Conservation (phyloP, 257 asterid genomes). For the Solanum commersonii region DNA sequence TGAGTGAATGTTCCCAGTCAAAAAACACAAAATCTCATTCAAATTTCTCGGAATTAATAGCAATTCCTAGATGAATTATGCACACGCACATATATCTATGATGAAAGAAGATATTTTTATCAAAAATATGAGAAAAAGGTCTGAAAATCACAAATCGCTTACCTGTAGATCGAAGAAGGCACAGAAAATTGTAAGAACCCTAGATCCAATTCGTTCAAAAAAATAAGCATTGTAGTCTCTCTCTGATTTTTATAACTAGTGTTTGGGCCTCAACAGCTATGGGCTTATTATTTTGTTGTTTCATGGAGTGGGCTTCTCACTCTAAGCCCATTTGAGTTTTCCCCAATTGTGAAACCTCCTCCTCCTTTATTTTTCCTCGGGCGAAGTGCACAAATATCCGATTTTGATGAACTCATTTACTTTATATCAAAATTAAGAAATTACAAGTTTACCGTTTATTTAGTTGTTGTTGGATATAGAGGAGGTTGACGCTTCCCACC, state of each 20-base stretch:
- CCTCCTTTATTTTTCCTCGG: neutral
- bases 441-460: neutral
- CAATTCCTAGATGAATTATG: neutral
- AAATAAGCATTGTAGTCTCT: accelerated
- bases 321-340: neutral
- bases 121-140: neutral
- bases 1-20: neutral
- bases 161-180: constrained; percentile 6
- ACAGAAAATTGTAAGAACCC: constrained; percentile 9
- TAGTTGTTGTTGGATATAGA: neutral
- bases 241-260: neutral
- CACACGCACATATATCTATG: neutral
- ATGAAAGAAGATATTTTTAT: neutral
- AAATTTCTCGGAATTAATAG: neutral
- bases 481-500: neutral
- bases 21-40: neutral
- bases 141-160: neutral
- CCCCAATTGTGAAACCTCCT: neutral
- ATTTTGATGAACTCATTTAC: neutral
- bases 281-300: neutral
- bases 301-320: neutral
- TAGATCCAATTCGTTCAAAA: constrained; percentile 1
- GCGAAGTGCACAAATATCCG: neutral
- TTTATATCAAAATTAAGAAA: too few species aligned
- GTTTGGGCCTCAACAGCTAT: neutral